A percentile compares a stretch with the other conserved stretches of the same genome.
phyloP scores from a whole-genome alignment of 2,329 filamentous ascomycete genomes.

The Ophidiomyces ophidiicola region DNA sequence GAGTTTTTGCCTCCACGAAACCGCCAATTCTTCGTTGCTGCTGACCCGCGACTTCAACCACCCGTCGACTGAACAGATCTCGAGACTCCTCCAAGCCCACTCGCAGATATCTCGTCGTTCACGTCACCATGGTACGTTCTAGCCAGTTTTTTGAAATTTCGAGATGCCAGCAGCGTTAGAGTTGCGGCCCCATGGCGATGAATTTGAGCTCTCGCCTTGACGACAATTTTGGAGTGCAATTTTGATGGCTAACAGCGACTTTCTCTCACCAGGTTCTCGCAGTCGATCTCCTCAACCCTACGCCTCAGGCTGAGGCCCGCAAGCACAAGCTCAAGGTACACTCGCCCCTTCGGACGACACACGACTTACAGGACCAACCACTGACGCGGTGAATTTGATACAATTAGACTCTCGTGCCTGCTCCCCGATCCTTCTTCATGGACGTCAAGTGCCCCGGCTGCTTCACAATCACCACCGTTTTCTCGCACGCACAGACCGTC shows the following conservation, averaged over 20 bases:
- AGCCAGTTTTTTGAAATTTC: background rate
- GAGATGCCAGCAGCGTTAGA: background rate
- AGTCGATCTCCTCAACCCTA: constrained; percentile 99
- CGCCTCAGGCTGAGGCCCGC: constrained; percentile 91
- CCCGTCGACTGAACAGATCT: constrained; percentile 25
- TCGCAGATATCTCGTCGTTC: constrained; percentile 32
- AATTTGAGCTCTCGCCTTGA: background rate
- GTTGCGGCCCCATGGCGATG: background rate
- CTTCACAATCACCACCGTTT: constrained; percentile 99
- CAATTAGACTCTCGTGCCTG: constrained; percentile 74
- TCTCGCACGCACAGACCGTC: constrained; percentile 99
- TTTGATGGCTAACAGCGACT: constrained; percentile 3
- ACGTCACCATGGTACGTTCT: constrained; percentile 35
- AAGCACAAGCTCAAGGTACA: constrained; percentile 99
- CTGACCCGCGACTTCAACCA: constrained; percentile 22
- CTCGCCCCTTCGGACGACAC: constrained; percentile 19
- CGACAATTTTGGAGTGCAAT: background rate
- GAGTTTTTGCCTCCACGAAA: constrained; percentile 22
- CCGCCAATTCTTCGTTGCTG: constrained; percentile 25
- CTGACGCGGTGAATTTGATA: constrained; percentile 7
- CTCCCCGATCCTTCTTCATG: constrained; percentile 99
- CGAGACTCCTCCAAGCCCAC: constrained; percentile 26
- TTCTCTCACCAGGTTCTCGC: constrained; percentile 73
- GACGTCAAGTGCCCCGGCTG: constrained; percentile 99
- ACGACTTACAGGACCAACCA: background rate